Percentiles rank a stretch among this genome's conserved stretches.
Evolutionary conservation across 768 basidiomycete genomes (phyloP).

Genomic region (Mycena vulgaris): DNA sequence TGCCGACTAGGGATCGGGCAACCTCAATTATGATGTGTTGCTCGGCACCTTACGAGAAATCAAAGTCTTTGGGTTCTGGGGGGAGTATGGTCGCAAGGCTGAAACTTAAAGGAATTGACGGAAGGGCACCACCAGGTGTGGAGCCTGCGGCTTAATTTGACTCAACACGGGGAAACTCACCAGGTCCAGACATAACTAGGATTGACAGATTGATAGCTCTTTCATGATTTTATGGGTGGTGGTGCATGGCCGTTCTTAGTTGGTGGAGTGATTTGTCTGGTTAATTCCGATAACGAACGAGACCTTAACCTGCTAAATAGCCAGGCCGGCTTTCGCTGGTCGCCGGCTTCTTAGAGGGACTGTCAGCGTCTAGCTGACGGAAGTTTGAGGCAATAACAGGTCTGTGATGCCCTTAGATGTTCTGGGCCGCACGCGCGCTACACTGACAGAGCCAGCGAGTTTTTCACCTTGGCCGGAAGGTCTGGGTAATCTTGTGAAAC

Average conservation of each 20-base stretch:
- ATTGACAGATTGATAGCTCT: slow-evolving; percentile 89
- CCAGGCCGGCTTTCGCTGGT: slow-evolving; percentile 82
- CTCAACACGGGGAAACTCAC: slow-evolving; percentile 88
- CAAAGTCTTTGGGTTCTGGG: slow-evolving; percentile 92
- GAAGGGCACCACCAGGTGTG: slow-evolving; percentile 71
- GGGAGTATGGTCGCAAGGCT: slow-evolving; percentile 80
- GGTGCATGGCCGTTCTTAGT: slow-evolving; percentile 93
- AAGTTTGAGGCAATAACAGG: slow-evolving; percentile 94
- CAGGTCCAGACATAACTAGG: slow-evolving; percentile 85
- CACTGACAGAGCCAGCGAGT: slow-evolving; percentile 93
- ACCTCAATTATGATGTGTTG: slow-evolving; percentile 77
- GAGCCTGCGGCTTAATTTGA: slow-evolving; percentile 91
- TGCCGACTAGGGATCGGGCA: slow-evolving; percentile 30
- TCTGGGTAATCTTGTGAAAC: slow-evolving; percentile 85
- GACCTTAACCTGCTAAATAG: slow-evolving; percentile 96
- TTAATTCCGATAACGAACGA: slow-evolving; percentile 96
- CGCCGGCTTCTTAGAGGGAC: slow-evolving; percentile 89
- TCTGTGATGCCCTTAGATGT: slow-evolving; percentile 77
- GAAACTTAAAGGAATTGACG: slow-evolving; percentile 78
- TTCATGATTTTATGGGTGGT: slow-evolving; percentile 90
- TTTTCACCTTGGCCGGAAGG: slow-evolving; percentile 83
- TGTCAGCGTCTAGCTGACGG: slow-evolving; percentile 85
- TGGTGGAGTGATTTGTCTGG: slow-evolving; percentile 96
- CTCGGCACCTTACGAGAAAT: slow-evolving; percentile 89
- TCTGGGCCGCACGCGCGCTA: slow-evolving; percentile 91